Percentiles rank a stretch among this genome's conserved stretches.
These are phyloP conservation scores for Canavalia gladiata DNA, from an alignment of 306 rosid species.

Conservation along the genomic window DNA sequence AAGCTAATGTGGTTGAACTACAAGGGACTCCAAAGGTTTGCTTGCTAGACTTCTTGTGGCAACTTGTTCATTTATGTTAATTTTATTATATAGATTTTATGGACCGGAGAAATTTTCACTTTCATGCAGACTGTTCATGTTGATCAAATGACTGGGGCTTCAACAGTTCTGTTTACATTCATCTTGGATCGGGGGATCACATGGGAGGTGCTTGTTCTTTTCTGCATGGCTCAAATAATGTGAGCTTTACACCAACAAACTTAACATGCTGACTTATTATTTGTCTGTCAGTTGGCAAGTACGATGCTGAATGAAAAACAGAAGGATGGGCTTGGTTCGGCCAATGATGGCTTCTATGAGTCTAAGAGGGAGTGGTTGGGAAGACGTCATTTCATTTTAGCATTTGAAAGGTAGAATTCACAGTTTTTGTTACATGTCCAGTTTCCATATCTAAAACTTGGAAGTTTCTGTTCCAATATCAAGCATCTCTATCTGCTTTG, in stretches of 20 bases:
- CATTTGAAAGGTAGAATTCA: slow-evolving; percentile 80
- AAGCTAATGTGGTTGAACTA: slow-evolving; percentile 85
- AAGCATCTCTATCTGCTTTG: slow-evolving; percentile 19
- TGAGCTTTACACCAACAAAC: slow-evolving; percentile 23
- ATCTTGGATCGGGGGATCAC: slow-evolving; percentile 94
- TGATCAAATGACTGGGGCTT: slow-evolving; percentile 91
- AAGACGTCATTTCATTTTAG: slow-evolving; percentile 86
- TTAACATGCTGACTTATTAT: slow-evolving; percentile 38
- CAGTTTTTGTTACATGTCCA: not conserved
- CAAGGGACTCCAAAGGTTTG: slow-evolving; percentile 95
- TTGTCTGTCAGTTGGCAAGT: slow-evolving; percentile 70
- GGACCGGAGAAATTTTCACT: slow-evolving; percentile 31
- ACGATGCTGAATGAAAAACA: slow-evolving; percentile 86
- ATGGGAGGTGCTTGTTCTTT: slow-evolving; percentile 79
- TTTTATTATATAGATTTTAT: slow-evolving; percentile 44
- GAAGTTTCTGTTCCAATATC: slow-evolving; percentile 3
- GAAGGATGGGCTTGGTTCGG: slow-evolving; percentile 84
- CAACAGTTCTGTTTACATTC: slow-evolving; percentile 90
- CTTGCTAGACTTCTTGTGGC: slow-evolving; percentile 40
- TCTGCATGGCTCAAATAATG: slow-evolving; percentile 36
- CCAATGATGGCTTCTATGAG: slow-evolving; percentile 95
- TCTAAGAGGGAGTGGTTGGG: slow-evolving; percentile 98
- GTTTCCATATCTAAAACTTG: slow-evolving; percentile 20
- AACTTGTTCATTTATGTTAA: slow-evolving; percentile 35
- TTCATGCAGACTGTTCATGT: slow-evolving; percentile 83